Evolutionary conservation across 371 early-diverging fungal genomes (phyloP).

Genomic region (Mucor piriformis): DNA sequence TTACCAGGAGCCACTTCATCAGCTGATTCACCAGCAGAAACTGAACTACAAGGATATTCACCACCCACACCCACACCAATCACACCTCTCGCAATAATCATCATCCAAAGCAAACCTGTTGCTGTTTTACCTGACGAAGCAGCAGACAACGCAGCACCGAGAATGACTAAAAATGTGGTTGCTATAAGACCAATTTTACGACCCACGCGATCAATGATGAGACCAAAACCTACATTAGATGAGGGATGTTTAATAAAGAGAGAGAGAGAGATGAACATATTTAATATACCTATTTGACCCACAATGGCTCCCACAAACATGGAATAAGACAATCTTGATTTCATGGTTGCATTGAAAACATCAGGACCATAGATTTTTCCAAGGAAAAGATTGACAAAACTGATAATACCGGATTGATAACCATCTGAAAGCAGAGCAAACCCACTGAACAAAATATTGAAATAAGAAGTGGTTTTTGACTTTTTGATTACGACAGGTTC

Average conservation of each 20-base stretch:
- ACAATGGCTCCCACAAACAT: slow-evolving; percentile 47
- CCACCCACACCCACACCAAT: slow-evolving; percentile 53
- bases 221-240: slow-evolving; percentile 26
- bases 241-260: no score
- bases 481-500: slow-evolving; percentile 5
- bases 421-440: slow-evolving; percentile 48
- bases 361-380: slow-evolving; percentile 37
- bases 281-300: slow-evolving; percentile 39
- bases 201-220: slow-evolving; percentile 47
- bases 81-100: slow-evolving; percentile 58
- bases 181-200: slow-evolving; percentile 44
- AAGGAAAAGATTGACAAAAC: slow-evolving; percentile 40
- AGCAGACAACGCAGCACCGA: slow-evolving; percentile 50
- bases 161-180: slow-evolving; percentile 39
- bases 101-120: slow-evolving; percentile 56
- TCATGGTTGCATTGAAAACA: slow-evolving; percentile 28
- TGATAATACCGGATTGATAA: slow-evolving; percentile 49
- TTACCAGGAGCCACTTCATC: slow-evolving; percentile 51
- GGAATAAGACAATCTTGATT: slow-evolving; percentile 40
- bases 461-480: slow-evolving; percentile 31
- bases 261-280: not conserved
- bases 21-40: slow-evolving; percentile 60
- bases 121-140: slow-evolving; percentile 37
- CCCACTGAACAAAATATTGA: slow-evolving; percentile 46
- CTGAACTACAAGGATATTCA: slow-evolving; percentile 58